Evolutionary conservation across 2,329 filamentous ascomycete species (phyloP), one percentile per base, ranked within the genome.

Genomic region (Cladophialophora exuberans): DNA sequence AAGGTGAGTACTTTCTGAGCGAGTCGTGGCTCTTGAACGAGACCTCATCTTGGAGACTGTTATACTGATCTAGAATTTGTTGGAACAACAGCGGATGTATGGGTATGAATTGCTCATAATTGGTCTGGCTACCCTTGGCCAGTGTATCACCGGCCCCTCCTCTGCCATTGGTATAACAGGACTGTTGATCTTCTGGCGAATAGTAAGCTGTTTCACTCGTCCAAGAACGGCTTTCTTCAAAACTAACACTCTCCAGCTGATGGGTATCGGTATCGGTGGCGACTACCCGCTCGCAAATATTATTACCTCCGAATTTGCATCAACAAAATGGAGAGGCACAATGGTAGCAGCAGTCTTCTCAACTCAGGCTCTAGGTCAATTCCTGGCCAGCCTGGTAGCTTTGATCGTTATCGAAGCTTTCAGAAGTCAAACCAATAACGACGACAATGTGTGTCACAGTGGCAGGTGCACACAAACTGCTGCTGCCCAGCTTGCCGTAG

Each of bases 261-360:
- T 42, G 38, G 38, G 38, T 4, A 42, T 42, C 11, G 38, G 38
- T 22, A 89, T 90, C 46, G 88, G 89, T 60, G 89, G 89, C 56
- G 89, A 94, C 68, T 94, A 93, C 67, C 89, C 90, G 5, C 77
- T 94, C 6, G 90, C 86, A 38, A 87, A 86, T 20, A 87, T 93
- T 61, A 94, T 94, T 65, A 93, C 89, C 4, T 90, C 89, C 4
- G 89, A 94, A 76, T 75, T 94, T 65, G 88, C 89, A 7, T 91
- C 87, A 4, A 93, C 89, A 44, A 90, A 87, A 73, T 91, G 88
- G 84, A 78, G 89, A 70, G 89, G 89, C 62, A 88, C 88, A 61
- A 93, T 94, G 86, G 91, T 94, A 85, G 88, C 83, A 22, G 81
- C 88, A 11, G 89, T 94, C 48, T 94, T 94, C 65, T 87, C 88